Evolutionary conservation across 2,329 filamentous ascomycete genomes (phyloP).

Genomic region (Epichloe coenophiala): DNA sequence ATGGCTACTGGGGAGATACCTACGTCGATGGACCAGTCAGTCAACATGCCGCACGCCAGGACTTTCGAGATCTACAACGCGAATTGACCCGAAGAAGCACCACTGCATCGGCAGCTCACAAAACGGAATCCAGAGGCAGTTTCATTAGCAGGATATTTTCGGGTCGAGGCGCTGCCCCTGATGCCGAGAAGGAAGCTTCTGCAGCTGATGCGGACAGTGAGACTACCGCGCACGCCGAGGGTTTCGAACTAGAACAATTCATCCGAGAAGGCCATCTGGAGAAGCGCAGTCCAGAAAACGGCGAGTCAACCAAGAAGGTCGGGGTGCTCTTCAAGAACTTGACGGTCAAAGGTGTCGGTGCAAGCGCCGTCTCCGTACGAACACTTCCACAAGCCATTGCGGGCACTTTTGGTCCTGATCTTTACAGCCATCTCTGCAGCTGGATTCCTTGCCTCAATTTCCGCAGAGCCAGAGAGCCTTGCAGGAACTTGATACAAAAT

Average conservation of each 20-base stretch:
- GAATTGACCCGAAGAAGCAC: constrained; percentile 11
- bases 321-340: constrained; percentile 67
- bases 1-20: constrained; percentile 15
- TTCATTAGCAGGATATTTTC: constrained; percentile 1
- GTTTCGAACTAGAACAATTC: constrained; percentile 57
- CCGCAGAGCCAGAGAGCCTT: not conserved
- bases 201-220: constrained; percentile 1
- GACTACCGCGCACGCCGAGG: constrained; percentile 27
- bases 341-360: constrained; percentile 58
- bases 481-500: constrained; percentile 8
- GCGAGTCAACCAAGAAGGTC: constrained; percentile 54
- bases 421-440: constrained; percentile 47
- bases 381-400: constrained; percentile 62
- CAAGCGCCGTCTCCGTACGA: constrained; percentile 53
- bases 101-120: constrained; percentile 2
- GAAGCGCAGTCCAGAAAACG: constrained; percentile 44
- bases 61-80: constrained; percentile 11
- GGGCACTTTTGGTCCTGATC: constrained; percentile 68
- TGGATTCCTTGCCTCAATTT: constrained; percentile 18
- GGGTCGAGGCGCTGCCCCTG: not conserved
- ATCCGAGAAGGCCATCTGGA: constrained; percentile 65
- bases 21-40: constrained; percentile 11
- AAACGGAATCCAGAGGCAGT: not conserved
- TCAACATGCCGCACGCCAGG: constrained; percentile 7
- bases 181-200: constrained; percentile 2